Percentiles rank a stretch among this genome's conserved stretches.
Conservation (phyloP, 345 rosid genomes). For the Leavenworthia alabamica region DNA sequence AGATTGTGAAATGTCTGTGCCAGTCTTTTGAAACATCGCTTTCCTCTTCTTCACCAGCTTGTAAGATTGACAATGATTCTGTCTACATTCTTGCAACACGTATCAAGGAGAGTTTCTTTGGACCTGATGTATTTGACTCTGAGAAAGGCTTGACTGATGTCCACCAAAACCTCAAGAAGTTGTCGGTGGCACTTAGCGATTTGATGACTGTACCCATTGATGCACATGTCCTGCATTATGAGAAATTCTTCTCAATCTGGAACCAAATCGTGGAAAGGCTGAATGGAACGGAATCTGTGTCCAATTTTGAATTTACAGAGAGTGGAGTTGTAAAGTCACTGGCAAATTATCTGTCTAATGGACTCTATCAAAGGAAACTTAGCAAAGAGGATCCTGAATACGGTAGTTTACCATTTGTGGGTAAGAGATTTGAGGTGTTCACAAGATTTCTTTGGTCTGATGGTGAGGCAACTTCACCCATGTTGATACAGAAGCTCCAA, state of each 20-base stretch:
- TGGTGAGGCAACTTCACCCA: slow-evolving; percentile 47
- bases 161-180: slow-evolving; percentile 60
- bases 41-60: slow-evolving; percentile 40
- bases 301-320: slow-evolving; percentile 85
- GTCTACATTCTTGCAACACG: slow-evolving; percentile 59
- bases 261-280: slow-evolving; percentile 54
- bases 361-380: slow-evolving; percentile 40
- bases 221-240: slow-evolving; percentile 39
- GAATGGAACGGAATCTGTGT: slow-evolving; percentile 70
- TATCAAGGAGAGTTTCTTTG: slow-evolving; percentile 55
- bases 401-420: slow-evolving; percentile 34
- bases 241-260: slow-evolving; percentile 43
- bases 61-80: slow-evolving; percentile 64
- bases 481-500: slow-evolving; percentile 61
- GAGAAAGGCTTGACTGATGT: slow-evolving; percentile 73
- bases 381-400: slow-evolving; percentile 26
- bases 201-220: slow-evolving; percentile 35
- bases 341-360: slow-evolving; percentile 58
- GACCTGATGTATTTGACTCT: slow-evolving; percentile 47
- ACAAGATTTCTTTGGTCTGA: slow-evolving; percentile 49
- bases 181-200: slow-evolving; percentile 52
- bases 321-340: slow-evolving; percentile 80
- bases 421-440: slow-evolving; percentile 62
- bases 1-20: slow-evolving; percentile 67
- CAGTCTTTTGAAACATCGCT: slow-evolving; percentile 48